Base-by-base conservation (phyloP, 257 asterid genomes). In the Scutellaria barbata region DNA sequence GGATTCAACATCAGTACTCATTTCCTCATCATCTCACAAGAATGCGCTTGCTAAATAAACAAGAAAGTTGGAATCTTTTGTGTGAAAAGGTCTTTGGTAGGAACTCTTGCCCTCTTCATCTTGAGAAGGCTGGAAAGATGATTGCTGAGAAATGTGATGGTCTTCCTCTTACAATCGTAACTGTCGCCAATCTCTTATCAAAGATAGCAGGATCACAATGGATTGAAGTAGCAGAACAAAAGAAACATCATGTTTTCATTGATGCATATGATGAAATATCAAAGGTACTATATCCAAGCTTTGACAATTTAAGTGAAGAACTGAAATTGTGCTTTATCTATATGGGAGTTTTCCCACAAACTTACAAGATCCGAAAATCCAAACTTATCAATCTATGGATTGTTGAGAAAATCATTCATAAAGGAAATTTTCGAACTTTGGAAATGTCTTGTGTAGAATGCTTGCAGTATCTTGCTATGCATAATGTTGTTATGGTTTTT, bases 91-190 rank as follows among this genome's bases (percentile, higher is more conserved):
- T 56, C 8, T 56, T 56, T 10, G 63, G 9, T 8, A 16, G 11
- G 25, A 35, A 56, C 3, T 0, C 8, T 0, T 56, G 63, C 5
- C 11, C 63, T 8, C 16, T 2, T 25, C 17, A 22, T 10, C 63
- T 56, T 13, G 63, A 56, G 63, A 56, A 10, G 10, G 16, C 5
- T 11, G 63, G 63, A 11, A 56, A 56, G 41, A 56, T 22, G 41
- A 56, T 56, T 10, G 63, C 42, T 0, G 63, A 56, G 8, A 56
- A 9, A 2, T 56, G 63, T 56, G 63, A 56, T 25, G 63, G 52
- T 46, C 52, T 46, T 46, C 52, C 52, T 46, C 52, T 46, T 46
- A 46, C 52, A 12, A 46, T 46, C 0, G 13, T 46, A 6, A 46
- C 52, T 12, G 17, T 46, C 5, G 63, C 41, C 16, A 4, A 10